Percentiles rank a stretch among this genome's conserved stretches.
These are phyloP conservation scores for Aspergillus niger DNA, from an alignment of 2,329 filamentous ascomycete species.

Conservation along the genomic window DNA sequence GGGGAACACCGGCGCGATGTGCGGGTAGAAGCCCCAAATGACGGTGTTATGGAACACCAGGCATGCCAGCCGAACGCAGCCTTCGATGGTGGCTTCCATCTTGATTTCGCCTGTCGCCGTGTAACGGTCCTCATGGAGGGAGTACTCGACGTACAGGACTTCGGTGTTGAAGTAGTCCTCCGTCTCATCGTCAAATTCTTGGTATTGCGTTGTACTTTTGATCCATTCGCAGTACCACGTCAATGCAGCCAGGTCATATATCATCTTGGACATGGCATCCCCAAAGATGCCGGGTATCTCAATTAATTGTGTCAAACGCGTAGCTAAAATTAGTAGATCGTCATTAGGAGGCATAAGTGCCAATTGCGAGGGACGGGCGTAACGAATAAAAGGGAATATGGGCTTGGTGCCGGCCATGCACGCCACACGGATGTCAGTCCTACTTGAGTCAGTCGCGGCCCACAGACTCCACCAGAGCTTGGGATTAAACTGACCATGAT, in stretches of 20 bases:
- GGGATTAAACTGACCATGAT: slow-evolving; percentile 35
- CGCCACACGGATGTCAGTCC: slow-evolving; percentile 45
- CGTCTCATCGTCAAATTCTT: slow-evolving; percentile 37
- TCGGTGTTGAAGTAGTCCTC: slow-evolving; percentile 46
- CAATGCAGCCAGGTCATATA: slow-evolving; percentile 40
- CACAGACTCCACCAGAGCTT: neutral
- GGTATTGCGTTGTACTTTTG: slow-evolving; percentile 31
- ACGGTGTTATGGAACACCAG: slow-evolving; percentile 43
- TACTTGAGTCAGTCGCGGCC: slow-evolving; percentile 18
- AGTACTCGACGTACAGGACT: slow-evolving; percentile 42
- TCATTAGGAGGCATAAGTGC: slow-evolving; percentile 33
- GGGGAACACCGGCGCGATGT: slow-evolving; percentile 37
- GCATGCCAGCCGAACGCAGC: slow-evolving; percentile 40
- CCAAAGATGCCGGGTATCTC: slow-evolving; percentile 40
- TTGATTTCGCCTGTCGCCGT: slow-evolving; percentile 35
- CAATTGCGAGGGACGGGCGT: slow-evolving; percentile 33
- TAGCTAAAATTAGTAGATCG: slow-evolving; percentile 34
- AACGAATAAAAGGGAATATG: slow-evolving; percentile 42
- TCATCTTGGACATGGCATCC: slow-evolving; percentile 32
- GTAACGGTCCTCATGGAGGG: slow-evolving; percentile 41
- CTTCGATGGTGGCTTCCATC: slow-evolving; percentile 41
- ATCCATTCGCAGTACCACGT: slow-evolving; percentile 42
- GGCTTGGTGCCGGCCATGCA: slow-evolving; percentile 42
- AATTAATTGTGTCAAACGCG: slow-evolving; percentile 34
- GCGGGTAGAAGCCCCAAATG: slow-evolving; percentile 44